Base-by-base conservation (phyloP, 306 rosid species). In the Cotoneaster glaucophyllus region DNA sequence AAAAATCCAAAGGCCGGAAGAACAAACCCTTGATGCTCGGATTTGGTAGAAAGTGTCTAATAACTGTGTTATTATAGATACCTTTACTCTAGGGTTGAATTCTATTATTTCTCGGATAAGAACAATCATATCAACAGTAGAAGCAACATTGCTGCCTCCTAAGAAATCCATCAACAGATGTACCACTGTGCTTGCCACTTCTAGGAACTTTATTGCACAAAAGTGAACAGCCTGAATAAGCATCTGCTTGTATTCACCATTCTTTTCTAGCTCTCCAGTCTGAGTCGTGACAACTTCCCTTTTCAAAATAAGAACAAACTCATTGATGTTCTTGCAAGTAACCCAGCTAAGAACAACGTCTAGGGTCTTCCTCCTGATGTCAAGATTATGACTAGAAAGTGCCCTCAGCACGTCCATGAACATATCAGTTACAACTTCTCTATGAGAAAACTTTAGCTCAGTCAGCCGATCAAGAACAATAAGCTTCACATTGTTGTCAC, bases 131-230 rank as follows among this genome's bases (percentile, higher is more conserved):
- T 89, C 97, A 50, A 85, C 74, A 62, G 94, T 94, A 0, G 97
- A 91, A 69, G 93, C 90, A 21, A 86, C 97, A 86, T 89, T 91
- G 73, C 84, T 52, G 69, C 87, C 92, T 4, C 94, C 92, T 87
- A 91, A 83, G 87, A 91, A 91, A 74, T 91, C 97, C 97, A 91
- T 91, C 85, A 91, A 70, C 65, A 89, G 74, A 81, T 91, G 94
- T 63, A 91, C 97, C 64, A 91, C 97, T 8, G 94, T 86, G 81
- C 92, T 83, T 0, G 97, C 94, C 11, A 89, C 97, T 85, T 88
- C 90, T 0, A 93, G 97, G 82, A 89, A 91, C 89, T 91, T 91
- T 28, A 91, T 81, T 5, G 93, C 97, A 70, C 94, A 91, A 18
- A 92, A 79, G 82, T 89, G 94, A 6, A 91, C 89, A 5, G 97